Evolutionary conservation across 805 yeast genomes (phyloP).

Genomic region (Kuraishia cidri): DNA sequence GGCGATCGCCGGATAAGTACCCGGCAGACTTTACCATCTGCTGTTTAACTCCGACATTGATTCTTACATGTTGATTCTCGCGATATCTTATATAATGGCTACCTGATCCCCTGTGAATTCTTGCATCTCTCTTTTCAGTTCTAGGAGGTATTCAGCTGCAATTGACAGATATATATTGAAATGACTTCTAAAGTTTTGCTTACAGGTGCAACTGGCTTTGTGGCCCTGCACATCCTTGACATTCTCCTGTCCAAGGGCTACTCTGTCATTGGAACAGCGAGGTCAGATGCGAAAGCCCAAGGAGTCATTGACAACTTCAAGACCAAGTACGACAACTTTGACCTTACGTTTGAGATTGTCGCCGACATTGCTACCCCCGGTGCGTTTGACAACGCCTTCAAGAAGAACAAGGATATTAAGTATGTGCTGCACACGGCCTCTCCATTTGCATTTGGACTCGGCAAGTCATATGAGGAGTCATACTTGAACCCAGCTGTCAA

Average conservation of each 20-base stretch:
- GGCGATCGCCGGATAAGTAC: too few relatives aligned
- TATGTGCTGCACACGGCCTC: constrained; percentile 30
- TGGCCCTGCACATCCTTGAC: constrained; percentile 19
- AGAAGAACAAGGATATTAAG: constrained; percentile 22
- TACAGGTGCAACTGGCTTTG: constrained; percentile 24
- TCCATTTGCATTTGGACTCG: constrained; percentile 20
- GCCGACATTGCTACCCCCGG: constrained; percentile 20
- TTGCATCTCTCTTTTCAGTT: too few relatives aligned
- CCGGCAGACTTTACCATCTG: too few relatives aligned
- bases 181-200: constrained; percentile 13
- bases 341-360: constrained; percentile 20
- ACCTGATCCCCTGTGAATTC: too few relatives aligned
- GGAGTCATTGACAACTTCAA: constrained; percentile 6
- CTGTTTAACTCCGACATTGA: too few relatives aligned
- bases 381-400: constrained; percentile 38
- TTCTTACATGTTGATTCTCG: too few relatives aligned
- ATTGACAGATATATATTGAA: too few relatives aligned
- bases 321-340: constrained; percentile 7
- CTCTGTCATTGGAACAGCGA: constrained; percentile 18
- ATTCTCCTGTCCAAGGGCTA: constrained; percentile 14
- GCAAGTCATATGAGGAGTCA: too few relatives aligned
- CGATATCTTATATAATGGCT: too few relatives aligned
- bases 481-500: constrained; percentile 48
- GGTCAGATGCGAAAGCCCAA: constrained; percentile 10
- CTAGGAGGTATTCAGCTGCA: too few relatives aligned